Evolutionary conservation across 2,329 filamentous ascomycete genomes (phyloP), one percentile per base, ranked within the genome.

Genomic region (Ceratocystis alfenasii): DNA sequence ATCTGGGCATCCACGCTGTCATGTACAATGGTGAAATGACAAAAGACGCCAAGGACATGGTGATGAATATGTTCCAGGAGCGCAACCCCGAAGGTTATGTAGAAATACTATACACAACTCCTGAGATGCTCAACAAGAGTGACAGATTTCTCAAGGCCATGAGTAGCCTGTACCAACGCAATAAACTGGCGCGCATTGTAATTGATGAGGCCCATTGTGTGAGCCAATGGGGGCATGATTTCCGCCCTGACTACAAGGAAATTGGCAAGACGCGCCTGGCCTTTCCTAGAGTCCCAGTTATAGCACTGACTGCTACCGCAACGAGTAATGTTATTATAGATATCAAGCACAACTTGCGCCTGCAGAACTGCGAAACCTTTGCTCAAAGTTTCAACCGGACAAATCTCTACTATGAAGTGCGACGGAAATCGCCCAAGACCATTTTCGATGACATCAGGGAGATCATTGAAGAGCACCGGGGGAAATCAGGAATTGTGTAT

Each of bases 121-220:
- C 94, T 0, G 94, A 99, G 76, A 97, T 97, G 93, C 81, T 99
- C 63, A 90, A 81, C 76, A 93, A 92, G 73, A 99, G 87, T 73
- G 74, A 80, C 53, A 77, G 78, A 1, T 88, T 97, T 74, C 78
- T 85, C 67, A 81, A 79, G 63, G 82, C 80, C 2, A 80, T 99
- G 69, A 77, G 83, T 63, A 79, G 78, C 1, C 79, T 99, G n/a
- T 82, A 96, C 74, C 75, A 76, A 15, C 84, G 84, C 63, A 78
- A 81, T 2, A 89, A 87, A 71, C 83, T 99, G 64, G 93, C 95
- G 17, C 85, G 94, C 30, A 84, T 99, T 62, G 94, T 99, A 64
- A 95, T 99, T 69, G 94, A 99, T 70, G 95, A 99, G 76, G 94
- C 94, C n/a, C 94, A 99, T 74, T 99, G 94, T 74, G 93, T 99